phyloP scores from a whole-genome alignment of 1,284 basidiomycete species.

The Uromyces viciae-fabae region DNA sequence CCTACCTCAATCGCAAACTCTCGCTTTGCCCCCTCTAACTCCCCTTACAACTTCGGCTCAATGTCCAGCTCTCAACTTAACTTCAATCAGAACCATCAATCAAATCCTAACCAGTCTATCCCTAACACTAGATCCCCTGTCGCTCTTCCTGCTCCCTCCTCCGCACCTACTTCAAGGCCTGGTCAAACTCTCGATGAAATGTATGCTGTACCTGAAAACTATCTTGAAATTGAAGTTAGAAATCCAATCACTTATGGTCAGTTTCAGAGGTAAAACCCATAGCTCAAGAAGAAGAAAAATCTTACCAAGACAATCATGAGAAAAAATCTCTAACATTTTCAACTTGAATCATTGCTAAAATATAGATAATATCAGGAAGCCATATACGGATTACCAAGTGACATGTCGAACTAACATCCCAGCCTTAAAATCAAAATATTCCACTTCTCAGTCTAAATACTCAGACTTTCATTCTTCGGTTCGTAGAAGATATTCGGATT shows the following conservation, averaged over 20 bases:
- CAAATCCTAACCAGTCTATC: not conserved
- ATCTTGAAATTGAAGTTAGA: constrained; percentile 94
- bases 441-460: constrained; percentile 87
- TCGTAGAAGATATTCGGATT: constrained; percentile 92
- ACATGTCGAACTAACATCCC: constrained; percentile 99
- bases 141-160: not conserved
- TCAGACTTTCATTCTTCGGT: constrained; percentile 78
- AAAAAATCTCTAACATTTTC: no score
- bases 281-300: not conserved
- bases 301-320: not conserved
- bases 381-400: constrained; percentile 99
- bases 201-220: constrained; percentile 90
- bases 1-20: constrained; percentile 39
- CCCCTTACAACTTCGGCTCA: constrained; percentile 30
- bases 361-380: constrained; percentile 93
- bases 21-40: constrained; percentile 28
- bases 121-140: not conserved
- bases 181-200: constrained; percentile 72
- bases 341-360: no score
- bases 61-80: not conserved
- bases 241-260: constrained; percentile 94
- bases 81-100: not conserved
- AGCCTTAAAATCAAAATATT: constrained; percentile 94
- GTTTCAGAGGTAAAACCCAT: no score
- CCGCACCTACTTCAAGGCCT: not conserved